Base-by-base conservation (phyloP, 2,329 filamentous ascomycete species). In the Xylariaceae sp. region DNA sequence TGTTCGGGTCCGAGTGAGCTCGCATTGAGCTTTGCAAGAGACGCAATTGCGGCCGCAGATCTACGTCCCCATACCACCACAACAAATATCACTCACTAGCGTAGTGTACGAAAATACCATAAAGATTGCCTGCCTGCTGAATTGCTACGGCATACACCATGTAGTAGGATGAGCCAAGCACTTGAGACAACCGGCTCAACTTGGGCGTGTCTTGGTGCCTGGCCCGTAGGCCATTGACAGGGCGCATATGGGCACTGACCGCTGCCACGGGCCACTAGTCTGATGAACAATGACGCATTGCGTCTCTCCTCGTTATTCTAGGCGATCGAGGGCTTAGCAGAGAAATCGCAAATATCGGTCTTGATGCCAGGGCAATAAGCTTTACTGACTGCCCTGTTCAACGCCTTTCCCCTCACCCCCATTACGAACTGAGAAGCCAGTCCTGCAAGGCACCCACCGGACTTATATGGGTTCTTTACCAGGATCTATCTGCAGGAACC, bases 281-380 rank as follows among this genome's bases (percentile, higher is more conserved):
- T 50, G 16, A 23, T 61, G 50, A 53, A 60, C 55, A 59, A 67
- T 68, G 67, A 69, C 66, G 67, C 65, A 66, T 59, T 50, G 47
- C 55, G 52, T 53, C 55, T 58, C 33, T 39, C 35, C 20, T 36
- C 27, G 27, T 23, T 41, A 35, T 29, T 9, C 45, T 21, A 10
- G 24, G 42, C 46, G 16, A 56, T 50, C 40, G 30, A 50, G 32
- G 27, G 45, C 37, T 51, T 42, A 55, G 50, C 46, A 35, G 44
- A 37, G 32, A 47, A 26, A 50, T 35, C 46, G 43, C 24, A 49
- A 26, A 6, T 35, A n/a, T 49, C 26, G 50, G 50, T n/a, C 54
- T 47, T 35, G 6, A 21, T 52, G 54, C 45, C 44, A 53, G 43
- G 37, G 42, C 37, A 55, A 58, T 59, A 62, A 59, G 49, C 54